Base-by-base conservation (phyloP, 2,329 filamentous ascomycete species). In the Alternaria panax region DNA sequence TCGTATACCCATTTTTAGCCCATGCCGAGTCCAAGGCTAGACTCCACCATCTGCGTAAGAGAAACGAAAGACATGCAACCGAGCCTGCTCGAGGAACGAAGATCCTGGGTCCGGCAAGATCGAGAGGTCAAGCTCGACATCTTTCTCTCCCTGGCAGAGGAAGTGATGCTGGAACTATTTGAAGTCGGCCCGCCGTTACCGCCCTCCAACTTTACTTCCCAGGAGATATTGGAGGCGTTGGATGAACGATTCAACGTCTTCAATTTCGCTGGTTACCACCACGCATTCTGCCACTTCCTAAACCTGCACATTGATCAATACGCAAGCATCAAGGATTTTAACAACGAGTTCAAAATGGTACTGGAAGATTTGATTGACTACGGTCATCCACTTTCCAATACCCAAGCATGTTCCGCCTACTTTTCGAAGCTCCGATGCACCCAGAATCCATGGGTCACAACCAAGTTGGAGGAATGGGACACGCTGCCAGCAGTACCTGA, bases 351-450 rank as follows among this genome's bases (percentile, higher is more conserved):
- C 47, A 58, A 58, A 14, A 66, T 68, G 7, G 72, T 73, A 7
- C 54, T 78, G 3, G 70, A 75, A 22, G 75, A 78, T 41, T 53
- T 78, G 24, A 62, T 70, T 7, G 75, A 78, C 54, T 68, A 76
- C 25, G 75, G 75, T 9, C 68, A 73, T 14, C 73, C 75, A 20
- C 52, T 78, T 20, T 67, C 70, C 27, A 77, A 78, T 43, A 56
- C 63, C 11, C 75, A 78, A 62, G 75, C 75, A 34, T 75, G 72
- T 61, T 76, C 73, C 52, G 75, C 75, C 36, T 78, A 78, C 62
- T 75, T 78, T 52, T 77, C 75, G 3, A 78, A 78, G 48, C 61
- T 78, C 3, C 67, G 74, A 22, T 78, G 75, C 58, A 76, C 69
- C 16, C 73, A 77, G 53, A 78, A 77, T 30, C 72, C 75, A 4